These are phyloP conservation scores for Uronychia setigera DNA, from an alignment of 73 alveolate genomes.

Conservation along the genomic window DNA sequence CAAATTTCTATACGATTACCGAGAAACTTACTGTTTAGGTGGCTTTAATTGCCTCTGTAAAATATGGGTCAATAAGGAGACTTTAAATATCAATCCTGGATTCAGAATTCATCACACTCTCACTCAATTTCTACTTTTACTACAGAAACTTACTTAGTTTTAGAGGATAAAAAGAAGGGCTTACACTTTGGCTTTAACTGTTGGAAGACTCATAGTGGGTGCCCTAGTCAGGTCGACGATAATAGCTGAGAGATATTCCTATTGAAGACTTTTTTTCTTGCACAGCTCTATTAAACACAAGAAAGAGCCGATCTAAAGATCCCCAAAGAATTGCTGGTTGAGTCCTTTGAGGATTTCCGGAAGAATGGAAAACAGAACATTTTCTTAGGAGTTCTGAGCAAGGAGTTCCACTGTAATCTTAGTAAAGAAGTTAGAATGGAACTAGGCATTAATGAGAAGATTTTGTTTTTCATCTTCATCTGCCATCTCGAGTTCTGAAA, in stretches of 20 bases:
- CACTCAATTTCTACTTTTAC: background rate
- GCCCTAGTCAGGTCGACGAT: background rate
- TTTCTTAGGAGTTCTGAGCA: background rate
- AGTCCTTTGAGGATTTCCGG: background rate
- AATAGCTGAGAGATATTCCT: background rate
- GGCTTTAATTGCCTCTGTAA: background rate
- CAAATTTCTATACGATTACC: too few relatives aligned
- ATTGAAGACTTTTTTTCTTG: background rate
- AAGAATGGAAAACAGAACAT: background rate
- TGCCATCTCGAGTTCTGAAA: background rate
- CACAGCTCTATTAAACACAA: background rate
- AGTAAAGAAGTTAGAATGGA: background rate
- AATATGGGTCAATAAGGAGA: background rate
- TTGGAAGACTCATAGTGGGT: background rate
- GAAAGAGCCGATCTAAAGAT: background rate
- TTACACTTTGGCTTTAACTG: background rate
- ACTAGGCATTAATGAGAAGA: too few relatives aligned
- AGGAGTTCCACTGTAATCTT: background rate
- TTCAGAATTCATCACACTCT: background rate
- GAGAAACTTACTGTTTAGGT: background rate
- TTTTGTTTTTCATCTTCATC: background rate
- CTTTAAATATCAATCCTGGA: background rate
- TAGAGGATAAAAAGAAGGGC: background rate
- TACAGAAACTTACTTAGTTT: background rate
- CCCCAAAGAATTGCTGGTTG: background rate